These are phyloP conservation scores for Ophiostoma himal-ulmi DNA, from an alignment of 2,329 filamentous ascomycete species.

Conservation along the genomic window DNA sequence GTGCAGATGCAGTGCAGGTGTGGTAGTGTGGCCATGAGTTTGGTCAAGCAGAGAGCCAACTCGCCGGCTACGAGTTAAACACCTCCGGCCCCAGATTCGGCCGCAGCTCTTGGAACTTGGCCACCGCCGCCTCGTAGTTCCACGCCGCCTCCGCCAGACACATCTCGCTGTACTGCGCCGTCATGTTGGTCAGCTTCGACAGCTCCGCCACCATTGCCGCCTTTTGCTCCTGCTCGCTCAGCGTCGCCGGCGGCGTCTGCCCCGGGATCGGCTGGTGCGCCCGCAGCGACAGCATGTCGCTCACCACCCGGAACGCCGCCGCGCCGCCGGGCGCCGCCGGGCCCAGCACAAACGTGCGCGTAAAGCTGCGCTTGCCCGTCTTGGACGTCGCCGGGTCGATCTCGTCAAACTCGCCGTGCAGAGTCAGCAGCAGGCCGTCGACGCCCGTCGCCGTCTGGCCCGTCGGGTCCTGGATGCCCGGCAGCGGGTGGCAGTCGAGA, in stretches of 20 bases:
- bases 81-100: slow-evolving; percentile 13
- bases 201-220: slow-evolving; percentile 70
- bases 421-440: slow-evolving; percentile 68
- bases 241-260: slow-evolving; percentile 27
- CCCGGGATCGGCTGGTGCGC: slow-evolving; percentile 53
- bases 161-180: slow-evolving; percentile 67
- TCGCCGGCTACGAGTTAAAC: background rate
- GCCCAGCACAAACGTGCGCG: slow-evolving; percentile 72
- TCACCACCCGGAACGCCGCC: slow-evolving; percentile 66
- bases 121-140: slow-evolving; percentile 69
- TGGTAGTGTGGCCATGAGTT: too few relatives aligned
- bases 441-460: slow-evolving; percentile 61
- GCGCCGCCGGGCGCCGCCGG: slow-evolving; percentile 58
- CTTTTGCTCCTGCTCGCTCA: slow-evolving; percentile 41
- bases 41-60: background rate
- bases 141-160: slow-evolving; percentile 75
- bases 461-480: slow-evolving; percentile 63
- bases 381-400: slow-evolving; percentile 51
- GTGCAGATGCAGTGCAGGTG: too few relatives aligned
- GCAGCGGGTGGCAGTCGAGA: slow-evolving; percentile 72
- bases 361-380: slow-evolving; percentile 68
- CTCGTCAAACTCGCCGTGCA: slow-evolving; percentile 84
- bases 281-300: slow-evolving; percentile 69
- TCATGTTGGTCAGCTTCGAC: slow-evolving; percentile 74
- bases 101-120: slow-evolving; percentile 63